A percentile compares a stretch with the other conserved stretches of the same genome.
phyloP scores from a whole-genome alignment of 1,139 yeast genomes.

The Sugiyamaella xylanicola region DNA sequence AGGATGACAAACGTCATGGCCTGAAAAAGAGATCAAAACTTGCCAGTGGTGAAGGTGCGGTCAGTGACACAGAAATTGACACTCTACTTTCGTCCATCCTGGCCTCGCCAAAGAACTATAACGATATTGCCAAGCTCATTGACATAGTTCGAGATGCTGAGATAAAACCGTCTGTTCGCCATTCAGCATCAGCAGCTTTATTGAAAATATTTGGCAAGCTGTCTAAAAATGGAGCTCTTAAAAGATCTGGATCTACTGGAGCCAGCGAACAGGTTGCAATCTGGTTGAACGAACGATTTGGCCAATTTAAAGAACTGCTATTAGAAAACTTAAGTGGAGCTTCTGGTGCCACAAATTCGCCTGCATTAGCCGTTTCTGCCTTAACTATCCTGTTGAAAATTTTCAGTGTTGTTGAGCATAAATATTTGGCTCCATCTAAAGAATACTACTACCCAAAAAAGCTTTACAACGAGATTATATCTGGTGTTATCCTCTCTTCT shows the following conservation, averaged over 20 bases:
- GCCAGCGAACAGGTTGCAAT: constrained; percentile 37
- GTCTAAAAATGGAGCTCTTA: constrained; percentile 53
- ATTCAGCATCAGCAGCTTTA: constrained; percentile 51
- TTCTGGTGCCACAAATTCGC: constrained; percentile 45
- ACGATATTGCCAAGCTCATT: constrained; percentile 53
- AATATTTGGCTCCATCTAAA: constrained; percentile 51
- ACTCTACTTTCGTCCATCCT: constrained; percentile 43
- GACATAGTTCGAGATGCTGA: constrained; percentile 45
- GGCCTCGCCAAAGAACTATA: constrained; percentile 52
- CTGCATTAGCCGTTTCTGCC: constrained; percentile 55
- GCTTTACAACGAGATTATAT: constrained; percentile 56
- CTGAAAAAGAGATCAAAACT: constrained; percentile 2
- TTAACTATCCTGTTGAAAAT: constrained; percentile 66
- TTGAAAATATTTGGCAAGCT: constrained; percentile 61
- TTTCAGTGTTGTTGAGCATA: constrained; percentile 60
- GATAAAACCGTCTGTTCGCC: constrained; percentile 29
- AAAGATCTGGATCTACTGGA: constrained; percentile 38
- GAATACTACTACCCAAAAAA: constrained; percentile 66
- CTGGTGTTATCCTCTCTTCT: constrained; percentile 43
- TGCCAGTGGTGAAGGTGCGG: neutral
- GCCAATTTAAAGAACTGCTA: constrained; percentile 53
- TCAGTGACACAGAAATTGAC: constrained; percentile 38
- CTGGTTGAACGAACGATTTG: constrained; percentile 68
- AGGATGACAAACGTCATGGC: neutral
- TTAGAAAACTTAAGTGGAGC: constrained; percentile 40